These are phyloP conservation scores for Penicillium daleae DNA, from an alignment of 495 filamentous ascomycete genomes.

Conservation along the genomic window DNA sequence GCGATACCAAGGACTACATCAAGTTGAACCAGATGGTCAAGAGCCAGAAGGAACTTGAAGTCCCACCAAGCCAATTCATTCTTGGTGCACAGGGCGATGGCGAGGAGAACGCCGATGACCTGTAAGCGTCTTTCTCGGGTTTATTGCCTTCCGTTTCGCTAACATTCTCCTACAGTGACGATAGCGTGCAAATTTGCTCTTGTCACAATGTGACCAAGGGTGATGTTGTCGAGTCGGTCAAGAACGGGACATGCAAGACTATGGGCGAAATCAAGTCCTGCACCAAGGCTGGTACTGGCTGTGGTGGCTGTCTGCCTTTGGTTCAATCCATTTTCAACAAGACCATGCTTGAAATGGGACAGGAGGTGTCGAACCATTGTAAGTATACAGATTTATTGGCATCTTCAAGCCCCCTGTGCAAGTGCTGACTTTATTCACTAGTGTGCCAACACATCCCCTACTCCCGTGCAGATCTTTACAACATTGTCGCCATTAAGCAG, in stretches of 20 bases:
- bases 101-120: constrained; percentile 71
- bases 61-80: constrained; percentile 89
- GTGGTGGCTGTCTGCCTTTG: constrained; percentile 92
- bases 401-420: no score
- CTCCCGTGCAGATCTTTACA: constrained; percentile 86
- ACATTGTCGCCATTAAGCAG: constrained; percentile 84
- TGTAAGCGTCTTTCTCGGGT: constrained; percentile 48
- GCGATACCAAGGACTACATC: constrained; percentile 92
- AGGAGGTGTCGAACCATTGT: constrained; percentile 85
- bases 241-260: constrained; percentile 81
- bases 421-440: constrained; percentile 25
- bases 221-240: constrained; percentile 73
- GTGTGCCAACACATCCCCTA: constrained; percentile 87
- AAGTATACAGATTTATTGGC: constrained; percentile 19
- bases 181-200: constrained; percentile 91
- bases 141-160: background rate
- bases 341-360: constrained; percentile 86
- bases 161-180: constrained; percentile 52
- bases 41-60: constrained; percentile 77
- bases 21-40: constrained; percentile 96
- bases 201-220: constrained; percentile 97
- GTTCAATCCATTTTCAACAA: constrained; percentile 93
- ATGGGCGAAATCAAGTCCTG: constrained; percentile 89
- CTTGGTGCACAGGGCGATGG: constrained; percentile 75
- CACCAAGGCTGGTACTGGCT: constrained; percentile 94